Base-by-base conservation (phyloP, 2,329 filamentous ascomycete genomes). In the Hypoxylon sp. region DNA sequence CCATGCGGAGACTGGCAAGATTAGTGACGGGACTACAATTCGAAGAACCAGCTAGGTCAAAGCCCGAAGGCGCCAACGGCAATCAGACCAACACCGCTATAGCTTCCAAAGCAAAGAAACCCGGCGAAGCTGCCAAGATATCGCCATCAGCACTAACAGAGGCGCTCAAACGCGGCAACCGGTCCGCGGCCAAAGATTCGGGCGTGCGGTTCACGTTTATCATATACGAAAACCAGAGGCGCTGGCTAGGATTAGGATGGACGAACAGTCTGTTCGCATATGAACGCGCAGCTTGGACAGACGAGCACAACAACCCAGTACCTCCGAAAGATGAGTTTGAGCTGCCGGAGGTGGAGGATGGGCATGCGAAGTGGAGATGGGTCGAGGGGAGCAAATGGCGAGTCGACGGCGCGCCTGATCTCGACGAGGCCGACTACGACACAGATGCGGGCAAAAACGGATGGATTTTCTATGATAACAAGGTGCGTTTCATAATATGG, bases 401-500 rank as follows among this genome's bases (percentile, higher is more conserved):
- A 59, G 90, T 98, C 27, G 95, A 98, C 74, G 92, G 92, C 0
- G 89, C 89, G 1, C 79, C 85, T 0, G 88, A 89, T 75, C 80
- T 77, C 77, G 80, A 72, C 75, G 83, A 76, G 58, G 79, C 81
- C 72, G 82, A 78, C 78, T 87, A 87, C 70, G 88, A 89, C 60
- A 83, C 84, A 2, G 83, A 87, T 0, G 86, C 90, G 24, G 91
- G 88, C 2, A 89, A 82, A 75, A 88, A 91, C 73, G 96, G 94
- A 1, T 99, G 96, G 96, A 93, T 97, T 39, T 99, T 96, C 80
- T 99, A 98, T 77, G 96, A 99, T 76, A 98, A 95, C 79, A 98
- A 97, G 89, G 93, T 93, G 82, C 67, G 83, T 73, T 53, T 8
- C 15, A 32, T 6, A 54, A 10, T 39, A 37, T 11, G 2, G 8